Conservation (phyloP, 2,329 filamentous ascomycete genomes). For the Xylaria sp. region DNA sequence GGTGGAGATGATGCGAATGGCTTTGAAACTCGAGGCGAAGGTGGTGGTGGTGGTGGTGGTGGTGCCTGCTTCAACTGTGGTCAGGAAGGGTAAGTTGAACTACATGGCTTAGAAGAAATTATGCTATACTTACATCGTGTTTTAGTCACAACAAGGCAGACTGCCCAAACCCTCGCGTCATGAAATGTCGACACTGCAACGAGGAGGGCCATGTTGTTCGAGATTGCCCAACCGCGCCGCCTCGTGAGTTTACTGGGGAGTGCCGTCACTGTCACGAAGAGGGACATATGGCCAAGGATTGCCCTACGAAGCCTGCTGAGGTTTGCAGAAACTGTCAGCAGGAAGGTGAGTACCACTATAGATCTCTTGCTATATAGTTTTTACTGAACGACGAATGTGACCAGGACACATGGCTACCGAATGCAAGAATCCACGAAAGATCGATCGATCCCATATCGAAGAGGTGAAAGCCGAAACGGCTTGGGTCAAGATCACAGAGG, state of each 20-base stretch:
- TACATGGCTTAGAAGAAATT: constrained; percentile 1
- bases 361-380: neutral
- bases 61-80: constrained; percentile 65
- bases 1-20: constrained; percentile 18
- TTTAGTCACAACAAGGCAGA: constrained; percentile 70
- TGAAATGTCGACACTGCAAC: constrained; percentile 58
- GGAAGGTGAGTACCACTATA: constrained; percentile 58
- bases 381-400: constrained; percentile 16
- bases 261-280: constrained; percentile 61
- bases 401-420: constrained; percentile 64
- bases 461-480: constrained; percentile 64
- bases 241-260: constrained; percentile 54
- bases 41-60: constrained; percentile 23
- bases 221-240: constrained; percentile 46
- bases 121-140: constrained; percentile 34
- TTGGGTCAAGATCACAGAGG: constrained; percentile 65
- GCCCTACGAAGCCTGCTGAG: constrained; percentile 66
- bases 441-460: constrained; percentile 63
- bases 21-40: constrained; percentile 35
- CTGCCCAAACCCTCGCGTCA: constrained; percentile 65
- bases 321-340: constrained; percentile 70
- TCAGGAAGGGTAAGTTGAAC: constrained; percentile 56
- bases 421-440: constrained; percentile 68
- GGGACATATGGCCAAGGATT: constrained; percentile 69
- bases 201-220: constrained; percentile 58